Conservation (phyloP, 306 rosid species). For the Alnus glutinosa region DNA sequence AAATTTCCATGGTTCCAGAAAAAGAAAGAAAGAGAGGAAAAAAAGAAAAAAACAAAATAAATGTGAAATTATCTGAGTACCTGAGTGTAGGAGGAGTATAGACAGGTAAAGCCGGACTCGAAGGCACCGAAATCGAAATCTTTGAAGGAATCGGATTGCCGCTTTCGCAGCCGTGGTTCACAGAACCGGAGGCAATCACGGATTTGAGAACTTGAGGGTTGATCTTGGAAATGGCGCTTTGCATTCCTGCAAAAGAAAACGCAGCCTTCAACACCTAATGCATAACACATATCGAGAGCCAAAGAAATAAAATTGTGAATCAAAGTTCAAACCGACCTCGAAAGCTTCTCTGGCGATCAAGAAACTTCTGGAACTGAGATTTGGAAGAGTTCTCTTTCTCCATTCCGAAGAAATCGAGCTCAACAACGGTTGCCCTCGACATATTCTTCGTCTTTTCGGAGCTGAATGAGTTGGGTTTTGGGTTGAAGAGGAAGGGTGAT, state of each 20-base stretch:
- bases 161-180: background rate
- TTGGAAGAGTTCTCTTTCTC: conserved; percentile 28
- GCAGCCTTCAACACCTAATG: background rate
- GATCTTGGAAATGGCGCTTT: conserved; percentile 40
- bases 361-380: conserved; percentile 48
- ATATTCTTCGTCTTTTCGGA: background rate
- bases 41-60: background rate
- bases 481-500: background rate
- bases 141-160: background rate
- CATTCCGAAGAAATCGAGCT: conserved; percentile 49
- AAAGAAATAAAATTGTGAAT: background rate
- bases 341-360: conserved; percentile 44
- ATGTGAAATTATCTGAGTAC: background rate
- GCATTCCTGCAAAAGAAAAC: conserved; percentile 19
- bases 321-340: conserved; percentile 21
- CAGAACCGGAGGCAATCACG: conserved; percentile 26
- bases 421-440: conserved; percentile 38
- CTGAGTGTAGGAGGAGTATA: conserved; percentile 13
- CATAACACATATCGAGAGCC: background rate
- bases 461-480: background rate
- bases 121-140: conserved; percentile 15
- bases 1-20: background rate
- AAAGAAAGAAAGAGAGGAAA: background rate
- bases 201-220: conserved; percentile 49
- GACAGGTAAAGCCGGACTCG: conserved; percentile 33